Evolutionary conservation across 352 stramenopile genomes (phyloP), one percentile per base, ranked within the genome.

Genomic region (Pythium plurisporium): DNA sequence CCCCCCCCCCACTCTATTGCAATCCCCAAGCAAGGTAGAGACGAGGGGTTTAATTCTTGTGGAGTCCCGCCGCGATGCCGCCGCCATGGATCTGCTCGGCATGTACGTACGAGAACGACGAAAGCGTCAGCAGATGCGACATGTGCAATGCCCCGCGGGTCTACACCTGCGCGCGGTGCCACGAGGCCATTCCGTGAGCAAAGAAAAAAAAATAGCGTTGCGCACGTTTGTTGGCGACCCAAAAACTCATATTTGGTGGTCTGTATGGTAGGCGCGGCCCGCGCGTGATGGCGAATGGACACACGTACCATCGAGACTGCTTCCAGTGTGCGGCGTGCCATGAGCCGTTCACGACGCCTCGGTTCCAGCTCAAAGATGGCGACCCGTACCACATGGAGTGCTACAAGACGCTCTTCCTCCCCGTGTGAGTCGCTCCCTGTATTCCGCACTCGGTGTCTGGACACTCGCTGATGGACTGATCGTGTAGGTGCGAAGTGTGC

Each of bases 301-400:
- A 33, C 11, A 69, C 46, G 20, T 81, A 76, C 59, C 72, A 81
- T 26, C 50, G 22, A 0, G 53, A 56, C 10, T 81, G 72, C 54
- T 81, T 81, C 64, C 59, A 55, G 36, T 81, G 72, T 45, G 43
- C 67, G 17, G 72, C 66, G n/a, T 81, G 72, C 54, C 67, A 74
- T 26, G 40, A 72, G 38, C 43, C 50, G 8, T 72, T 81, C 40
- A 55, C 45, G 8, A 64, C 44, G 14, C 29, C 49, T 22, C 54
- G 60, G 44, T 81, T 81, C 47, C 66, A 78, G 34, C 50, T 76
- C 38, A 70, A 78, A 25, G 67, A 78, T 26, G 59, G 61, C 29
- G 76, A 86, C 54, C 80, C 71, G 57, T 91, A 91, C 52, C 78
- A 91, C 36, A 47, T 73, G 11, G 67, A 82, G 33, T 91, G 78